Conservation (phyloP, 495 filamentous ascomycete genomes). For the Achaetomiella virescens region DNA sequence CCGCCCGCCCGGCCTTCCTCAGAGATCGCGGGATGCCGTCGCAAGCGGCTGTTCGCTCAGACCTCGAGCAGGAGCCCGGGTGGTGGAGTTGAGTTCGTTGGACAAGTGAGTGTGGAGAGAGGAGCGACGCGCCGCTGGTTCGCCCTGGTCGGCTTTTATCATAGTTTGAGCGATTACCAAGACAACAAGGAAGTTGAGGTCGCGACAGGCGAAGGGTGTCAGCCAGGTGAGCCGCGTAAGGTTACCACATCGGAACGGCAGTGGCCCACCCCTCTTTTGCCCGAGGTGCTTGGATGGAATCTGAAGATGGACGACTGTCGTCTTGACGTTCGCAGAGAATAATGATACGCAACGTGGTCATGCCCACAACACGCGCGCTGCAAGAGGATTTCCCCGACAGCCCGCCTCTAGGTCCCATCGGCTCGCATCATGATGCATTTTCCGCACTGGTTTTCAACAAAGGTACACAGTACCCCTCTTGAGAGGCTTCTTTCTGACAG, state of each 20-base stretch:
- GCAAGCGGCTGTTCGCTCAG: background rate
- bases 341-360: background rate
- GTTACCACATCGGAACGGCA: background rate
- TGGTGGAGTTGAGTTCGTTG: background rate
- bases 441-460: background rate
- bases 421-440: background rate
- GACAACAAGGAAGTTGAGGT: background rate
- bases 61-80: background rate
- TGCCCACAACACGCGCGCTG: background rate
- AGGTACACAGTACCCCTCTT: background rate
- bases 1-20: too few relatives aligned
- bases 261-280: background rate
- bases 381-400: background rate
- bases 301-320: background rate
- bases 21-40: background rate
- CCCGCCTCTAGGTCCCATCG: background rate
- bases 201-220: background rate
- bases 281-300: background rate
- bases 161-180: background rate
- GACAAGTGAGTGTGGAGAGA: background rate
- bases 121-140: slow-evolving; percentile 8
- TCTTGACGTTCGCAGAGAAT: background rate
- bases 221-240: slow-evolving; percentile 8
- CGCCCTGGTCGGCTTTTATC: slow-evolving; percentile 5
- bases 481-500: background rate